Conservation (phyloP, 495 filamentous ascomycete species). For the Xanthoparmelia taractica region DNA sequence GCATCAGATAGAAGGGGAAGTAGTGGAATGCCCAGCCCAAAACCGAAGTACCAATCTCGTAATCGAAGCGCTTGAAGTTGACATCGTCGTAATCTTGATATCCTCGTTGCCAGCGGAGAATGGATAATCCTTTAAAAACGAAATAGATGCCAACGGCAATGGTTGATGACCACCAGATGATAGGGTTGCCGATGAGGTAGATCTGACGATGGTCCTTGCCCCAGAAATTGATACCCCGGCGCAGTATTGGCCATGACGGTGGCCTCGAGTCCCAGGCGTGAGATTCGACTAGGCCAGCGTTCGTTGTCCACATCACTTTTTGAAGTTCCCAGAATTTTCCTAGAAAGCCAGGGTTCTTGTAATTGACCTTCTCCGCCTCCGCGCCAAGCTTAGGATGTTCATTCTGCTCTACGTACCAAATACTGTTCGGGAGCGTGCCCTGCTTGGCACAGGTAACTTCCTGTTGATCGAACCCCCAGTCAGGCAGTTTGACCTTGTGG, state of each 20-base stretch:
- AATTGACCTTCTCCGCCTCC: slow-evolving; percentile 87
- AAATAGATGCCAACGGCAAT: slow-evolving; percentile 70
- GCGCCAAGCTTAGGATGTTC: slow-evolving; percentile 65
- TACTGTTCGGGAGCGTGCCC: slow-evolving; percentile 86
- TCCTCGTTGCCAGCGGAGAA: slow-evolving; percentile 90
- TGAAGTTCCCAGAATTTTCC: slow-evolving; percentile 99
- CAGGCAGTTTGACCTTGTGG: slow-evolving; percentile 95
- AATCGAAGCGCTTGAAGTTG: slow-evolving; percentile 92
- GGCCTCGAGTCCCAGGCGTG: slow-evolving; percentile 98
- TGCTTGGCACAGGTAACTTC: slow-evolving; percentile 95
- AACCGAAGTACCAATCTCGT: slow-evolving; percentile 84
- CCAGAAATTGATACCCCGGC: slow-evolving; percentile 99
- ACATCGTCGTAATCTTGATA: slow-evolving; percentile 74
- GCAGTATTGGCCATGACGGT: slow-evolving; percentile 84
- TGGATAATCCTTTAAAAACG: slow-evolving; percentile 75
- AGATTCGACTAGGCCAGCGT: slow-evolving; percentile 90
- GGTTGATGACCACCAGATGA: slow-evolving; percentile 91
- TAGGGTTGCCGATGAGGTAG: slow-evolving; percentile 90
- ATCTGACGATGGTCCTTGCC: slow-evolving; percentile 89
- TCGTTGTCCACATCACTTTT: slow-evolving; percentile 98
- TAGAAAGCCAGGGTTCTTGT: slow-evolving; percentile 87
- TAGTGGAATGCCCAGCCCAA: slow-evolving; percentile 96
- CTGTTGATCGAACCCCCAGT: slow-evolving; percentile 95
- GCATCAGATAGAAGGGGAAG: slow-evolving; percentile 97
- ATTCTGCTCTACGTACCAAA: slow-evolving; percentile 95